Evolutionary conservation across 306 rosid genomes (phyloP).

Genomic region (Cicer cuneatum): DNA sequence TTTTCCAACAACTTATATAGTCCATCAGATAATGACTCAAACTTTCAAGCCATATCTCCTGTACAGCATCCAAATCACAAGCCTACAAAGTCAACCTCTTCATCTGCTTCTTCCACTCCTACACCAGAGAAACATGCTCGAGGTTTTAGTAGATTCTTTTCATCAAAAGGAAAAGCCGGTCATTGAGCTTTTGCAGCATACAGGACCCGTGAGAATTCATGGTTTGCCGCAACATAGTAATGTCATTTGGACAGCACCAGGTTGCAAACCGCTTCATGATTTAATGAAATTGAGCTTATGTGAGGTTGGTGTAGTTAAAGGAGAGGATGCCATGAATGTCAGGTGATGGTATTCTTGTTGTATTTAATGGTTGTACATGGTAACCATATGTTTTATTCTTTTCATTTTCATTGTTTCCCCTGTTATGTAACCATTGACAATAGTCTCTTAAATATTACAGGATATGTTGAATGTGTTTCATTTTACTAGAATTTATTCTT

Average conservation of each 20-base stretch:
- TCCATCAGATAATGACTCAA: slow-evolving; percentile 70
- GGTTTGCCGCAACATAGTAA: slow-evolving; percentile 17
- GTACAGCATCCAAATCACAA: slow-evolving; percentile 58
- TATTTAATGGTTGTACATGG: slow-evolving; percentile 83
- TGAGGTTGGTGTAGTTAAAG: slow-evolving; percentile 46
- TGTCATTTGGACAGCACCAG: slow-evolving; percentile 33
- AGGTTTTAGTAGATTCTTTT: slow-evolving; percentile 93
- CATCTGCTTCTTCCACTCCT: slow-evolving; percentile 72
- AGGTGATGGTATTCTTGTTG: slow-evolving; percentile 61
- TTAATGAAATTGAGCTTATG: slow-evolving; percentile 30
- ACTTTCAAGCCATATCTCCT: slow-evolving; percentile 58
- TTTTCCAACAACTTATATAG: slow-evolving; percentile 57
- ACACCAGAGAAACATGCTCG: slow-evolving; percentile 86
- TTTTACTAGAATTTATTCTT: slow-evolving; percentile 46
- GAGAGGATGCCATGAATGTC: slow-evolving; percentile 47
- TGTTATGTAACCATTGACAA: slow-evolving; percentile 58
- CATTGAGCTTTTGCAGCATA: slow-evolving; percentile 57
- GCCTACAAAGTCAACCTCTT: slow-evolving; percentile 74
- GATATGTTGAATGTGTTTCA: slow-evolving; percentile 58
- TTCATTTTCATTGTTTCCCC: slow-evolving; percentile 2
- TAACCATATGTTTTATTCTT: slow-evolving; percentile 62
- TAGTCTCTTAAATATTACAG: slow-evolving; percentile 54
- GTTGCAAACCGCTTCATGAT: slow-evolving; percentile 39
- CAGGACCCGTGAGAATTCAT: slow-evolving; percentile 43
- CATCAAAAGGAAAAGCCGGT: slow-evolving; percentile 77